Conservation (phyloP, 2,329 filamentous ascomycete species). For the Herpotrichia juniperi region DNA sequence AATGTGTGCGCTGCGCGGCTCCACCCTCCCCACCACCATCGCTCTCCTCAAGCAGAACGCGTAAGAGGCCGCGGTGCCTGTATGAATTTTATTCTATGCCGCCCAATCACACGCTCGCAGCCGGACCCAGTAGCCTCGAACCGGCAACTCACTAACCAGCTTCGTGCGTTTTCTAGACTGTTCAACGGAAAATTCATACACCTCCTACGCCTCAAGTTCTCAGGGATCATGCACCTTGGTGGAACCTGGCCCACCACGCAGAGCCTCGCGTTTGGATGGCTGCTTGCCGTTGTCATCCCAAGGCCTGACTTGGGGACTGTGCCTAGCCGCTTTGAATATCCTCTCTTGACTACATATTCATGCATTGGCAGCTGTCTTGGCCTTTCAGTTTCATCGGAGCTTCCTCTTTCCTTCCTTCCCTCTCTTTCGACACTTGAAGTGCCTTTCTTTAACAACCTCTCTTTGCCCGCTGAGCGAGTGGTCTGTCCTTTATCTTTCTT, state of each 20-base stretch:
- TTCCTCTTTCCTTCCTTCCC: constrained; percentile 13
- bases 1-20: constrained; percentile 22
- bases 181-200: neutral
- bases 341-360: constrained; percentile 22
- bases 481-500: constrained; percentile 24
- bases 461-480: constrained; percentile 30
- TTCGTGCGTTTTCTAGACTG: neutral
- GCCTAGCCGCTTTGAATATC: constrained; percentile 23
- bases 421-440: constrained; percentile 16
- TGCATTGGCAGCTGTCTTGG: constrained; percentile 28
- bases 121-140: constrained; percentile 12
- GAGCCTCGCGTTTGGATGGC: constrained; percentile 1
- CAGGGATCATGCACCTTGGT: neutral
- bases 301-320: neutral
- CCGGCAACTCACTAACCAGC: neutral
- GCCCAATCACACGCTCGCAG: constrained; percentile 30
- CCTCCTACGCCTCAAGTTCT: neutral
- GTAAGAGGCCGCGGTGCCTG: constrained; percentile 34
- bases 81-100: constrained; percentile 13
- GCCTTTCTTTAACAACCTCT: constrained; percentile 32
- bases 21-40: constrained; percentile 37
- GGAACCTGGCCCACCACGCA: neutral
- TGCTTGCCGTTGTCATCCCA: neutral
- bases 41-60: constrained; percentile 35
- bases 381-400: constrained; percentile 24